A percentile compares a stretch with the other conserved stretches of the same genome.
Evolutionary conservation across 164 flowering plant species (phyloP).

Genomic region (Chimonanthus salicifolius): DNA sequence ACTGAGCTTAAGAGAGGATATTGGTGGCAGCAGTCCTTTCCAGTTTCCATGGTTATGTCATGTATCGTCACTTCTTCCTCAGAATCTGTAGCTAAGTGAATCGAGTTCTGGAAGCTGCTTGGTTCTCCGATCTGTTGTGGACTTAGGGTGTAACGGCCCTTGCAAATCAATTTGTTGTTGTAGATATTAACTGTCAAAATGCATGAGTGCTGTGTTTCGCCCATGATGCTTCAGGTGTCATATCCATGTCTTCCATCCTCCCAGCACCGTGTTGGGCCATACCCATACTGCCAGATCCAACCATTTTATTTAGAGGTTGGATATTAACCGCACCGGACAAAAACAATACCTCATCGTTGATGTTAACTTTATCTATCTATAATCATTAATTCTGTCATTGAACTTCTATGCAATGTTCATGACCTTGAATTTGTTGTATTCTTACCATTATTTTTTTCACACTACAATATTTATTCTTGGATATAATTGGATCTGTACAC

Average conservation of each 20-base stretch:
- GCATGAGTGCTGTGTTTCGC: background rate
- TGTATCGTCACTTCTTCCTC: background rate
- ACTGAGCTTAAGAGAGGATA: background rate
- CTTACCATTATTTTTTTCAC: background rate
- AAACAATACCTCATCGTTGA: background rate
- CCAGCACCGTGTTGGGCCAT: background rate
- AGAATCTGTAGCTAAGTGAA: constrained; percentile 1
- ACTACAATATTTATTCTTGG: background rate
- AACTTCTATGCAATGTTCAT: too few species aligned
- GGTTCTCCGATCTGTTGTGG: background rate
- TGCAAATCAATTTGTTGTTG: background rate
- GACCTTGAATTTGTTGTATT: background rate
- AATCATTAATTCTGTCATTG: background rate
- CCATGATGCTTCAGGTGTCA: too few species aligned
- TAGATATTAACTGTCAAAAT: constrained; percentile 4
- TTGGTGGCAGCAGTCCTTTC: background rate
- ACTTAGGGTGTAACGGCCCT: background rate
- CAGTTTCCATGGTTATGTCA: background rate
- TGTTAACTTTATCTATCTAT: background rate
- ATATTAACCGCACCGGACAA: background rate
- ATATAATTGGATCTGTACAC: background rate
- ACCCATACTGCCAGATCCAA: background rate
- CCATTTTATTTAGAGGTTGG: background rate
- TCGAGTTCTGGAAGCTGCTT: constrained; percentile 1
- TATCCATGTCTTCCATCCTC: background rate